Conservation (phyloP, 306 rosid species). For the Prunus armeniaca region DNA sequence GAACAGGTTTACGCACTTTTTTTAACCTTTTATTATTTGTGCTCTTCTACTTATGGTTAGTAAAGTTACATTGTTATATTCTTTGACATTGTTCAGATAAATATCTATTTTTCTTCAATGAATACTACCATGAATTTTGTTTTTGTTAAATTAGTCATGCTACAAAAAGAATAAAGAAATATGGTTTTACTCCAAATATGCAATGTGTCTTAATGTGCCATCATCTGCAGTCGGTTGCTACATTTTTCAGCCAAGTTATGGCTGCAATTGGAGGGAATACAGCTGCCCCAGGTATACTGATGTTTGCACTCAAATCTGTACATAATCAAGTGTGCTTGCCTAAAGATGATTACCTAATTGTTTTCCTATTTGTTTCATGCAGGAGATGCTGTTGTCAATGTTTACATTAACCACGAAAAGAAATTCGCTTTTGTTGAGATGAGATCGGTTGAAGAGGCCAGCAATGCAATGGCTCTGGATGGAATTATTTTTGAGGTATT, state of each 20-base stretch:
- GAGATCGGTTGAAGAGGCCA: slow-evolving; percentile 99
- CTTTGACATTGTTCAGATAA: background rate
- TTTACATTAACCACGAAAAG: slow-evolving; percentile 96
- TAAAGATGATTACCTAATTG: background rate
- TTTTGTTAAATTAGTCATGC: no score
- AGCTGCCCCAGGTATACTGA: slow-evolving; percentile 83
- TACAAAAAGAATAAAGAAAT: background rate
- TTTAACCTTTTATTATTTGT: background rate
- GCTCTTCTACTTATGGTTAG: background rate
- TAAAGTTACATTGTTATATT: background rate
- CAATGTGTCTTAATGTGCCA: background rate
- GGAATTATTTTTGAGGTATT: slow-evolving; percentile 96
- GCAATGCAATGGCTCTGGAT: slow-evolving; percentile 99
- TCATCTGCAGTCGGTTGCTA: slow-evolving; percentile 90
- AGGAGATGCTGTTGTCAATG: slow-evolving; percentile 99
- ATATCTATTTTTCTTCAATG: no score
- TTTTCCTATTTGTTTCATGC: slow-evolving; percentile 7
- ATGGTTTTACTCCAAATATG: background rate
- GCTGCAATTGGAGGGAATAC: slow-evolving; percentile 97
- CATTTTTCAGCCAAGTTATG: slow-evolving; percentile 97
- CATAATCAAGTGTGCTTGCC: background rate
- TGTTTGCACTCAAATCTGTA: background rate
- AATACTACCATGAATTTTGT: no score
- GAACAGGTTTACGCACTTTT: slow-evolving; percentile 62
- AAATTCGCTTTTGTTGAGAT: slow-evolving; percentile 98